A percentile compares a stretch with the other conserved stretches of the same genome.
phyloP scores from a whole-genome alignment of 148 eudicot species.

The Rhododendron molle region DNA sequence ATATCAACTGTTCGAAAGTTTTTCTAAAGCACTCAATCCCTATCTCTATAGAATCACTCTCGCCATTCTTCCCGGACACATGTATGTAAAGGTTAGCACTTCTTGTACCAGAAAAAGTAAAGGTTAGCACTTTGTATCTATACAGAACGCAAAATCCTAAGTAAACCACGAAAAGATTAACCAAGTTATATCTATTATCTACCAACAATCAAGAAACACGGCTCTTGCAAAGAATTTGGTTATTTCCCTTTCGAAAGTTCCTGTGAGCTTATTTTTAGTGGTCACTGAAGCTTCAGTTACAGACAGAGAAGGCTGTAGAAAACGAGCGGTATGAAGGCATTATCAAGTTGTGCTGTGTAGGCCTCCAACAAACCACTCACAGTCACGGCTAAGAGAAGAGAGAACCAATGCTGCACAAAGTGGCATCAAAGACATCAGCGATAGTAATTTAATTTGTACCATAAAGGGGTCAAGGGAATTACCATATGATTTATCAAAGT shows the following conservation, averaged over 20 bases:
- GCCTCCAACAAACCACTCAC: conserved; percentile 93
- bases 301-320: conserved; percentile 89
- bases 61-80: not conserved
- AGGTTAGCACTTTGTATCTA: not conserved
- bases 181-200: not conserved
- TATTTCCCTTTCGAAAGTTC: not conserved
- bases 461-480: not conserved
- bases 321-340: conserved; percentile 94
- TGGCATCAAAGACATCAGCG: not conserved
- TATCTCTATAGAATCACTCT: not conserved
- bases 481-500: not conserved
- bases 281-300: conserved; percentile 22
- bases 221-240: conserved; percentile 3
- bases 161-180: not conserved
- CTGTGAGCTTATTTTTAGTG: not conserved
- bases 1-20: not conserved
- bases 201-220: not conserved
- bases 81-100: not conserved
- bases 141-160: not conserved
- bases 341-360: conserved; percentile 94
- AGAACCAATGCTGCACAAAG: conserved; percentile 76
- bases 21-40: not conserved
- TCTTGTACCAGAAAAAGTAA: not conserved
- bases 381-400: conserved; percentile 81
- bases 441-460: not conserved